Evolutionary conservation across 2,329 filamentous ascomycete species (phyloP), one percentile per base, ranked within the genome.

Genomic region (Botrytis hyacinthi): DNA sequence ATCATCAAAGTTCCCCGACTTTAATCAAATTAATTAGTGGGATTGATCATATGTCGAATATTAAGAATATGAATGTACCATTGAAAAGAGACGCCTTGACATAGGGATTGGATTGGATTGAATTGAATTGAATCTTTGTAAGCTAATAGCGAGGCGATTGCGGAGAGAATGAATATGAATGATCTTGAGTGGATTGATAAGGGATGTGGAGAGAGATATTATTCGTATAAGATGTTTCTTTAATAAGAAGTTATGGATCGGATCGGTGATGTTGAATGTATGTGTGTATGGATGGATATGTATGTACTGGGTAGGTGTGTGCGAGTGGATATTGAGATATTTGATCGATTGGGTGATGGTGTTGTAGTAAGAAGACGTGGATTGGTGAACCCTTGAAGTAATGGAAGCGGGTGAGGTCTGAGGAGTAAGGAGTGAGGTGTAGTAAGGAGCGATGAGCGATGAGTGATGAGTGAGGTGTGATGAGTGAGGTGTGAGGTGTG

Each of bases 1-100:
- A 60, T 78, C 73, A 72, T 80, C 76, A 72, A 75, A 77, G 61
- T 80, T 79, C 46, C 75, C 76, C 75, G 79, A 80, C 79, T 80
- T 29, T 68, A 68, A 22, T 32, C 18, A 7, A 51, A 66, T 57
- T 32, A 32, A 44, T 71, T 71, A 71, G 70, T 67, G 48, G 37
- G n/a, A 59, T 32, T 18, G 37, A 35, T 46, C 40, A 59, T 60
- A 71, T 7, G 60, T n/a, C 44, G 59, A 66, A 32, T 32, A 10
- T 32, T n/a, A 61, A 32, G 48, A 70, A 37, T 14, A 6, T 70
- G 26, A 20, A 68, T 74, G 74, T 62, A 79, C 79, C 78, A 80
- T 80, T 72, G 78, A 76, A 72, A 74, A 74, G 37, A 77, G 71
- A 63, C 74, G 75, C 73, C 78, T 78, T 71, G 75, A 74, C 76